Base-by-base conservation (phyloP, 108 stramenopile genomes). In the Conticribra guillardii region DNA sequence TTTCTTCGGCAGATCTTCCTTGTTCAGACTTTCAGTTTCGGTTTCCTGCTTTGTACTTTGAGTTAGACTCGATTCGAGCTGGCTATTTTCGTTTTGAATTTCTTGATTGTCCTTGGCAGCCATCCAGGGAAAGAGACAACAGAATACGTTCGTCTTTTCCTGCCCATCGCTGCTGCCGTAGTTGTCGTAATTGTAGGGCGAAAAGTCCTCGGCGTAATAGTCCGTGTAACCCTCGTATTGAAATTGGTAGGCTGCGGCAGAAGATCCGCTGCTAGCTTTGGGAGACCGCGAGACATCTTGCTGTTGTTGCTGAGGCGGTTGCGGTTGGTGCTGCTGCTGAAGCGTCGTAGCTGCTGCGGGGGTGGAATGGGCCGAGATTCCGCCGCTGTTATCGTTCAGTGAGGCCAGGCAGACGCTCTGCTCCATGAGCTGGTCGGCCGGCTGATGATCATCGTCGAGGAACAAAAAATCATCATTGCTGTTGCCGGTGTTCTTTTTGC, bases 221-320 rank as follows among this genome's bases (percentile, higher is more conserved):
- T 80, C 79, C 15, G 56, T 34, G 26, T 74, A 80, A 24, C 74
- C 79, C 68, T 80, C 79, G 37, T 80, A 80, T 3, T 80, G 68
- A 34, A 80, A 75, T 31, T 67, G 64, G 31, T 66, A 73, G 37
- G 46, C 50, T 17, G 41, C 50, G n/a, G 22, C 16, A 15, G 19
- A 11, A 15, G 19, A 11, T 4, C 50, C 21, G 50, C 32, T 67
- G 54, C 57, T 29, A 44, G 37, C 37, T 41, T 41, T 11, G n/a
- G n/a, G n/a, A n/a, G n/a, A n/a, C n/a, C n/a, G n/a, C 37, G 37
- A 41, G 11, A 11, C 37, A 11, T 11, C 37, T 5, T 11, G 37
- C 37, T 5, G 41, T 11, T 21, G 54, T 23, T 37, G 56, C 18
- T 44, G 19, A 16, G 18, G n/a, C 33, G 50, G 51, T 19, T 56